phyloP scores from a whole-genome alignment of 2,329 filamentous ascomycete genomes.

The Mollisia scopiformis region DNA sequence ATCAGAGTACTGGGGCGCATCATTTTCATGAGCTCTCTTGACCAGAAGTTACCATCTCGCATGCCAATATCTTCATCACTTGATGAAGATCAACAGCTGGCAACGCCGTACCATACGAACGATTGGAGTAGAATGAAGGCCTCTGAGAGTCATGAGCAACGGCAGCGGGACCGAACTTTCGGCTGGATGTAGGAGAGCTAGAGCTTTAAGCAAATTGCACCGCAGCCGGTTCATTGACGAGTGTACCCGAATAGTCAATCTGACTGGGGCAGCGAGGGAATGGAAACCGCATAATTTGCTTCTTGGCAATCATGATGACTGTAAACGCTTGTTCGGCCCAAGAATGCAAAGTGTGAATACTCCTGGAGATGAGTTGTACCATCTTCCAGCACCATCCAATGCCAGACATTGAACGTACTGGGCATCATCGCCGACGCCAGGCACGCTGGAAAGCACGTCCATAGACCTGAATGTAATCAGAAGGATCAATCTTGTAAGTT shows the following conservation, averaged over 20 bases:
- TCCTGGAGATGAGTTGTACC: constrained; percentile 46
- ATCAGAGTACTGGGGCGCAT: constrained; percentile 44
- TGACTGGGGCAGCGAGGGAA: constrained; percentile 52
- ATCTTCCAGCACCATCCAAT: constrained; percentile 45
- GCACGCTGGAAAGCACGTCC: constrained; percentile 41
- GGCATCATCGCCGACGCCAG: constrained; percentile 43
- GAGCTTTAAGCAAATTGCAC: constrained; percentile 47
- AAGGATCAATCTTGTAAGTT: constrained; percentile 34
- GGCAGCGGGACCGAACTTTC: constrained; percentile 51
- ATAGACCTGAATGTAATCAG: constrained; percentile 38
- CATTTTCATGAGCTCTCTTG: constrained; percentile 48
- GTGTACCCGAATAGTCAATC: constrained; percentile 50
- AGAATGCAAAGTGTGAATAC: constrained; percentile 52
- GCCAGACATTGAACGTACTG: constrained; percentile 37
- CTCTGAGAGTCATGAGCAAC: constrained; percentile 45
- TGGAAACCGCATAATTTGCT: constrained; percentile 48
- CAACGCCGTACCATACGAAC: constrained; percentile 52
- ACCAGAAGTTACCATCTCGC: constrained; percentile 52
- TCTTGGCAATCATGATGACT: constrained; percentile 47
- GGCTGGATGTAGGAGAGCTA: constrained; percentile 48
- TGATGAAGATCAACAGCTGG: constrained; percentile 54
- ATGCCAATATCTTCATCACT: constrained; percentile 54
- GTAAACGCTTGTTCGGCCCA: constrained; percentile 52
- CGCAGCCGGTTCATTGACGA: constrained; percentile 48
- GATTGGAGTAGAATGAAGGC: constrained; percentile 55